Evolutionary conservation across 257 asterid species (phyloP).

Genomic region (Nicotiana paniculata): DNA sequence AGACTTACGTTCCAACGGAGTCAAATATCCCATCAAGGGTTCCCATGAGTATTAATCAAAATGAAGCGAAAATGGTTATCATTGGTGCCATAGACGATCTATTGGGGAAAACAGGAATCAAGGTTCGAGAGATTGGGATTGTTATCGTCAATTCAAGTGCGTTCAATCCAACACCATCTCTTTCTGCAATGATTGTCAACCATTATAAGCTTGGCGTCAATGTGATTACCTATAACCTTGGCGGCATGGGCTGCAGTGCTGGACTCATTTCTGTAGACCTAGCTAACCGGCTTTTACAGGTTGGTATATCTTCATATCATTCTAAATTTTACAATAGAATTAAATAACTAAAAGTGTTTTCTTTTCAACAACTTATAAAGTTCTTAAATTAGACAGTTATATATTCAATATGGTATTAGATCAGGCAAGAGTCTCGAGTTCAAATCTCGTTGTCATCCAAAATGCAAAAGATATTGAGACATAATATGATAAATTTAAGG

Average conservation of each 20-base stretch:
- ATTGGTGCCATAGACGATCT: slow-evolving; percentile 1
- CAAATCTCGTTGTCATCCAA: too few species aligned
- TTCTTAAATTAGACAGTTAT: too few species aligned
- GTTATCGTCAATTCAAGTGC: slow-evolving; percentile 26
- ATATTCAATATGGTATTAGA: too few species aligned
- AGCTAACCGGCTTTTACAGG: slow-evolving; percentile 23
- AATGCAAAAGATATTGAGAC: too few species aligned
- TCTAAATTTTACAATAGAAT: background rate
- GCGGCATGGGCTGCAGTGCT: slow-evolving; percentile 52
- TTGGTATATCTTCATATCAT: slow-evolving; percentile 1
- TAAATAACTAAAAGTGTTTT: too few species aligned
- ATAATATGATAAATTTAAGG: background rate
- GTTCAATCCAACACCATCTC: slow-evolving; percentile 33
- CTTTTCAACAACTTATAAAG: too few species aligned
- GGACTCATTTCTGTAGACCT: slow-evolving; percentile 30
- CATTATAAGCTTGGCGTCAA: slow-evolving; percentile 24
- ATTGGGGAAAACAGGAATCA: slow-evolving; percentile 10
- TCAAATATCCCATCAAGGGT: background rate
- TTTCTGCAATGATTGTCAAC: slow-evolving; percentile 26
- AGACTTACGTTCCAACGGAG: slow-evolving; percentile 13
- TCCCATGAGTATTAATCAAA: background rate
- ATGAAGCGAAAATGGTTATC: background rate
- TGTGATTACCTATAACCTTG: slow-evolving; percentile 27
- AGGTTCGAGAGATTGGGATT: slow-evolving; percentile 23
- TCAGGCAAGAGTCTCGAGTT: too few species aligned